Base-by-base conservation (phyloP, 495 filamentous ascomycete genomes). In the Lindgomyces ingoldianus region DNA sequence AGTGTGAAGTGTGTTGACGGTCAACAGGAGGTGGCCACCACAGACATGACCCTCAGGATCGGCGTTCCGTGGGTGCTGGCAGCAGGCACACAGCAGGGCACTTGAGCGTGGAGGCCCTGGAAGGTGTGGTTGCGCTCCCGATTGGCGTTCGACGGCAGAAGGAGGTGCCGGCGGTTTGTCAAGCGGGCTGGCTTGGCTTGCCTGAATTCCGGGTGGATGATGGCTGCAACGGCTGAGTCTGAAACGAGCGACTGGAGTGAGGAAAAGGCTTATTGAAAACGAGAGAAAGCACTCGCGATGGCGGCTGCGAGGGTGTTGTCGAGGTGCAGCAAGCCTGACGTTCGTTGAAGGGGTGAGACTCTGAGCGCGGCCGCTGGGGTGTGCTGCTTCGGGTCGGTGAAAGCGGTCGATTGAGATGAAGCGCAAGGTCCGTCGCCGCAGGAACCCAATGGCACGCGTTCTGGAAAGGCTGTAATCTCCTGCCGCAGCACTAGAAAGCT, bases 221-320 rank as follows among this genome's bases (percentile, higher is more conserved):
- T 33, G 45, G 44, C 26, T 19, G 54, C 26, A 27, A 26, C 16
- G 58, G 51, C 22, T 36, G 57, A 30, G 25, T 46, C 57, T 66
- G 63, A 60, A 67, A 62, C 59, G 65, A 64, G 29, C 47, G 65
- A 64, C 58, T 68, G 53, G 52, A 49, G 60, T 68, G 58, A 62
- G 65, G 30, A 41, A 27, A 19, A n/a, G n/a, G n/a, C n/a, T n/a
- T n/a, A 25, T n/a, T 30, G 44, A 45, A 30, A n/a, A 33, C 12
- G 57, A 46, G 39, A 41, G 30, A 45, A 19, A 18, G 14, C 14
- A 42, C 10, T 30, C 27, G 42, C 9, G 24, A 24, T 11, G 21
- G 46, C 9, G 26, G 25, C 54, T 27, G 50, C 45, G 36, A 56
- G 57, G 39, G 29, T 19, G 11, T 18, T 21, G 62, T 39, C 30